A percentile compares a stretch with the other conserved stretches of the same genome.
Evolutionary conservation across 2,329 filamentous ascomycete species (phyloP).

Genomic region (Diaporthe citri): DNA sequence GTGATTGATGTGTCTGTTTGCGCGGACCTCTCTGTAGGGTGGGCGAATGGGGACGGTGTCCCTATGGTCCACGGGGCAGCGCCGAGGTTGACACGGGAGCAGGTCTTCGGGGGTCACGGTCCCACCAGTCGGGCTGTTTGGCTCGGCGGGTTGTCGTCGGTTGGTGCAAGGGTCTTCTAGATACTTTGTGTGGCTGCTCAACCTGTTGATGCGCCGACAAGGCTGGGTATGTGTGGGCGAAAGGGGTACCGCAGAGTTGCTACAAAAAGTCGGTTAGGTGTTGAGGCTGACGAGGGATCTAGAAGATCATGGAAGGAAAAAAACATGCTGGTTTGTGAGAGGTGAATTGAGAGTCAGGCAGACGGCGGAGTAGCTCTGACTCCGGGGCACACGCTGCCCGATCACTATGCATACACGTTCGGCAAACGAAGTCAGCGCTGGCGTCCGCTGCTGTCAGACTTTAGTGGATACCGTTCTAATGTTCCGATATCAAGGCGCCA

Average conservation of each 20-base stretch:
- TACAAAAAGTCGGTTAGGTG: neutral
- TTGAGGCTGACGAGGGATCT: neutral
- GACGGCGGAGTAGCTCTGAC: conserved; percentile 15
- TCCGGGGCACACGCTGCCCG: conserved; percentile 15
- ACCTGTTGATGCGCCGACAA: neutral
- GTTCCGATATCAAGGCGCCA: neutral
- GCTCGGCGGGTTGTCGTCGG: neutral
- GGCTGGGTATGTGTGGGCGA: neutral
- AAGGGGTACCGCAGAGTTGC: accelerated
- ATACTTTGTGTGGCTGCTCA: neutral
- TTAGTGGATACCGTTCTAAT: neutral
- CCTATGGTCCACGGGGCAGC: neutral
- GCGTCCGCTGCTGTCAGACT: conserved; percentile 9
- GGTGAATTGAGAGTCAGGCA: conserved; percentile 16
- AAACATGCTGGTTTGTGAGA: neutral
- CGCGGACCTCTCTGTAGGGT: neutral
- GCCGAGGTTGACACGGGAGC: neutral
- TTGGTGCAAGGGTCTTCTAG: neutral
- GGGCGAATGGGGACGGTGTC: neutral
- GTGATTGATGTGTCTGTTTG: neutral
- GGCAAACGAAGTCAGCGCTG: conserved; percentile 15
- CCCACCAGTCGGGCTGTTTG: conserved; percentile 6
- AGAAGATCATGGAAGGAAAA: neutral
- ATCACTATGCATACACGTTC: neutral
- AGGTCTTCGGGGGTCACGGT: neutral